phyloP scores from a whole-genome alignment of 2,329 filamentous ascomycete genomes.

The Capronia epimyces region DNA sequence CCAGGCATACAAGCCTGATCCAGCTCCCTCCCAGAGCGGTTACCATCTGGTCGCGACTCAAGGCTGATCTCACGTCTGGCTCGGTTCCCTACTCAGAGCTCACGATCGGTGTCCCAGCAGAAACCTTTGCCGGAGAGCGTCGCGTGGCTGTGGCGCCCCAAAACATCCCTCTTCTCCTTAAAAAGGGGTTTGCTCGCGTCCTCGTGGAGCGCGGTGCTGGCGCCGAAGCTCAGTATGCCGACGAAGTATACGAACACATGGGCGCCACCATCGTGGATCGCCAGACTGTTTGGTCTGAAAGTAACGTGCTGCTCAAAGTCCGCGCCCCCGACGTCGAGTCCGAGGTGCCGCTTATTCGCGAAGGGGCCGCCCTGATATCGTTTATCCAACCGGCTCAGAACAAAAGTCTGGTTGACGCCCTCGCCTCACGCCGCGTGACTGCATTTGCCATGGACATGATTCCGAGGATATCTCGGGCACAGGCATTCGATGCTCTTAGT shows the following conservation, averaged over 20 bases:
- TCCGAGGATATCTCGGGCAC: constrained; percentile 79
- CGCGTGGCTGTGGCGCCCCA: constrained; percentile 80
- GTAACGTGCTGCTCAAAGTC: constrained; percentile 80
- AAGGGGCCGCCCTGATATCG: constrained; percentile 70
- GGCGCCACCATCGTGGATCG: constrained; percentile 71
- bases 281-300: constrained; percentile 63
- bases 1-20: constrained; percentile 11
- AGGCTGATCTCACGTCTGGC: constrained; percentile 15
- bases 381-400: constrained; percentile 82
- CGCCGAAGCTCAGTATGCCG: constrained; percentile 66
- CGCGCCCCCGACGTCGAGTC: constrained; percentile 62
- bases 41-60: constrained; percentile 19
- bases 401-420: constrained; percentile 64
- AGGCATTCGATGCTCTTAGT: constrained; percentile 79
- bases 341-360: constrained; percentile 63
- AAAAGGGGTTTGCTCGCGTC: constrained; percentile 75
- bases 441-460: constrained; percentile 91
- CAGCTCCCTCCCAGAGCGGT: constrained; percentile 10
- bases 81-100: constrained; percentile 61
- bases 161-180: constrained; percentile 74
- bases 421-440: constrained; percentile 66
- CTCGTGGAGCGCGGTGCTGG: constrained; percentile 79
- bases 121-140: constrained; percentile 72
- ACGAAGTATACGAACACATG: constrained; percentile 69
- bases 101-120: constrained; percentile 71